Evolutionary conservation across 2,329 filamentous ascomycete genomes (phyloP), one percentile per base, ranked within the genome.

Genomic region (Erysiphe neolycopersici): DNA sequence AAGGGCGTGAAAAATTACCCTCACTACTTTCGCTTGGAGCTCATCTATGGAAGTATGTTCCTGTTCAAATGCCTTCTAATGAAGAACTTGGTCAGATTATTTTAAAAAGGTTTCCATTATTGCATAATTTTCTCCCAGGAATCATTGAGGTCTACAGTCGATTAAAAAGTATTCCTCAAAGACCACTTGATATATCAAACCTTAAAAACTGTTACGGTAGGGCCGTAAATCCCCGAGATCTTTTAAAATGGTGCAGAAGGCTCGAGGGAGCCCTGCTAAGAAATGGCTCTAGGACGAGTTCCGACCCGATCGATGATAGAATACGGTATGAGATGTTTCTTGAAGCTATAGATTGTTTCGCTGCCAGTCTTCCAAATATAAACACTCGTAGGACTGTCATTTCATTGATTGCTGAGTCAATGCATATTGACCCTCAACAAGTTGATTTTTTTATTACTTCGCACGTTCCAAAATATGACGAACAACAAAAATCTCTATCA

Each of bases 261-360:
- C 64, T 94, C 18, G 67, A 75, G 42, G 65, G 69, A 43, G 69
- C 83, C 14, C 62, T 94, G 18, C 54, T 66, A 44, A 59, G 66
- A 9, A 64, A 69, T 11, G 71, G 74, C 1, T 72, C 73, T 18
- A 76, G 68, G 49, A 77, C 69, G 19, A 73, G 74, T 11, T 66
- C 71, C 17, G 79, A 89, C 56, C 66, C 76, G 0, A 71, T 84
- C 18, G 73, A 67, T n/a, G 79, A 87, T 52, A 69, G 69, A 1
- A 71, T 71, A 0, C 66, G 72, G 49, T 79, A 94, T 53, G 74
- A 79, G 52, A 92, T 95, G 59, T 94, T 94, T 54, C 71, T 93
- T 62, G 89, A 98, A 56, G 81, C 84, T 0, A 68, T 89, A 43
- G 89, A 98, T 59, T 91, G 85, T 55, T 95, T 98, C 58, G 76